phyloP scores from a whole-genome alignment of 2,329 filamentous ascomycete genomes.

The Monosporascus sp. region DNA sequence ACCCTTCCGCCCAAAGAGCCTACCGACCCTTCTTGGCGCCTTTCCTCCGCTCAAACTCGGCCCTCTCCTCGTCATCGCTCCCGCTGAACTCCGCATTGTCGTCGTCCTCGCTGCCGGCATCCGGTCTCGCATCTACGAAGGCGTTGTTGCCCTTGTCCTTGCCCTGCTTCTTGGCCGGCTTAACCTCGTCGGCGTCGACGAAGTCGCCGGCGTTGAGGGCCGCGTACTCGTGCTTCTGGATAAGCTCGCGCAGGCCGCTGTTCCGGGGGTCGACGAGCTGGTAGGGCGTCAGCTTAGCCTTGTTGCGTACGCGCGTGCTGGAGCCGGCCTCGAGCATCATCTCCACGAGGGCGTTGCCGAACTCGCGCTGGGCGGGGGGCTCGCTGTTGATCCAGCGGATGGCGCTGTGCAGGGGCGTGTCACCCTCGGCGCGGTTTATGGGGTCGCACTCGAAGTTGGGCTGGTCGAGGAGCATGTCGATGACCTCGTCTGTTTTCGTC shows the following conservation, averaged over 20 bases:
- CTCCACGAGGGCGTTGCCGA: slow-evolving; percentile 62
- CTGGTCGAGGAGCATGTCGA: slow-evolving; percentile 79
- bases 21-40: slow-evolving; percentile 29
- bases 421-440: slow-evolving; percentile 61
- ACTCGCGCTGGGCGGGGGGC: slow-evolving; percentile 55
- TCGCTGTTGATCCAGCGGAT: slow-evolving; percentile 72
- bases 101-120: slow-evolving; percentile 35
- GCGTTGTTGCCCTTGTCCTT: slow-evolving; percentile 14
- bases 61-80: slow-evolving; percentile 60
- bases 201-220: slow-evolving; percentile 54
- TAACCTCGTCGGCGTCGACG: slow-evolving; percentile 31
- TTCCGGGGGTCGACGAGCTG: slow-evolving; percentile 73
- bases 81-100: slow-evolving; percentile 58
- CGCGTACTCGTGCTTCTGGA: slow-evolving; percentile 68
- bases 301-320: slow-evolving; percentile 57
- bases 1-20: neutral
- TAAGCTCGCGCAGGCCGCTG: slow-evolving; percentile 51
- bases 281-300: slow-evolving; percentile 63
- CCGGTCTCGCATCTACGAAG: slow-evolving; percentile 11
- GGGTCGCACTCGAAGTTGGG: slow-evolving; percentile 82
- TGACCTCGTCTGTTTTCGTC: slow-evolving; percentile 60
- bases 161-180: slow-evolving; percentile 10
- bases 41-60: slow-evolving; percentile 51
- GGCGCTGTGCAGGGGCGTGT: slow-evolving; percentile 75
- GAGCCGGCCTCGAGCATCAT: slow-evolving; percentile 79